Conservation (phyloP, 257 asterid species). For the Nicotiana undulata region DNA sequence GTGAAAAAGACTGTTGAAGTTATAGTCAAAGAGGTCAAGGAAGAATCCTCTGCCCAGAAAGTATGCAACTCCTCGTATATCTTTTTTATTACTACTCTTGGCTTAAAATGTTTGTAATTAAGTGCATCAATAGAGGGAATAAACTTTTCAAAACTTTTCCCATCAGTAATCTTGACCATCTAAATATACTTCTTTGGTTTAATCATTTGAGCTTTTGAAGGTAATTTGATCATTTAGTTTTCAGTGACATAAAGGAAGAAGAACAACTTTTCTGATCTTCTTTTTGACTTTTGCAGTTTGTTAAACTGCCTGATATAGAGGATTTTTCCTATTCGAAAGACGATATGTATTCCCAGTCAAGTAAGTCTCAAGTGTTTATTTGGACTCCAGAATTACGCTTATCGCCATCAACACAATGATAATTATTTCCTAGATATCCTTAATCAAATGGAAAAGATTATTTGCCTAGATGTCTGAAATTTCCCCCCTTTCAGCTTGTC, state of each 20-base stretch:
- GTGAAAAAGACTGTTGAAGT: slow-evolving; percentile 30
- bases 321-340: slow-evolving; percentile 64
- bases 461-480: background rate
- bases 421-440: background rate
- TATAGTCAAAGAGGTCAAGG: slow-evolving; percentile 26
- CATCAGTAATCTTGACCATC: background rate
- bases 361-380: slow-evolving; percentile 35
- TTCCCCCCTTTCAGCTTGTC: background rate
- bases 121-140: background rate
- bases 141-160: background rate
- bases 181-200: background rate
- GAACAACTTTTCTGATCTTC: background rate
- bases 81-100: background rate
- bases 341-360: slow-evolving; percentile 21
- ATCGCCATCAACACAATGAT: background rate
- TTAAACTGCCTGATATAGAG: slow-evolving; percentile 68
- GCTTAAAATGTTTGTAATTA: background rate
- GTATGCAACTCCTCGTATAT: slow-evolving; percentile 12
- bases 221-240: background rate
- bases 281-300: slow-evolving; percentile 33
- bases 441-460: background rate
- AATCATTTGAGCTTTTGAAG: background rate
- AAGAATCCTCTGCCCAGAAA: slow-evolving; percentile 29
- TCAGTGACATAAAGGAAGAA: background rate
- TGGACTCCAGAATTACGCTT: background rate